Conservation (phyloP, 2,329 filamentous ascomycete genomes). For the Aspergillus carbonarius region DNA sequence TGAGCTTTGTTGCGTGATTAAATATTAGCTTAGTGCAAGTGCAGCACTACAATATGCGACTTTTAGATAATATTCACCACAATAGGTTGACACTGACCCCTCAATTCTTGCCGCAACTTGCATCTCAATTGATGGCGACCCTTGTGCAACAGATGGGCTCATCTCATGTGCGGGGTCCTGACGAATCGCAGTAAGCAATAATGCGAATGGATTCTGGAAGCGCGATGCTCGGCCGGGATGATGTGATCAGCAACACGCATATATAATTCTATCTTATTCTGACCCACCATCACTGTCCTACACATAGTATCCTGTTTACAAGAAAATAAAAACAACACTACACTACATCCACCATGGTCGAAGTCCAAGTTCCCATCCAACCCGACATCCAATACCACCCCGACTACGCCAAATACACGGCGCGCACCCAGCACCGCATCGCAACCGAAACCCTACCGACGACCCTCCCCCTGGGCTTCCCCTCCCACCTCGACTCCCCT, state of each 20-base stretch:
- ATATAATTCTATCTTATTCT: background rate
- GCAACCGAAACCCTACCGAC: constrained; percentile 19
- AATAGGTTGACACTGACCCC: too few species aligned
- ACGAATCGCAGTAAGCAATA: background rate
- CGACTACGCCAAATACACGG: constrained; percentile 27
- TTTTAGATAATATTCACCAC: too few species aligned
- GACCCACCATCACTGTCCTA: too few species aligned
- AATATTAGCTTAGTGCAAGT: too few species aligned
- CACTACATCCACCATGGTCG: background rate
- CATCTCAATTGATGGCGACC: background rate
- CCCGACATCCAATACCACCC: constrained; percentile 34
- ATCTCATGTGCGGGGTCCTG: background rate
- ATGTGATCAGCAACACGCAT: background rate
- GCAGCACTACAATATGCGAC: too few species aligned
- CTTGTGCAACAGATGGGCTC: background rate
- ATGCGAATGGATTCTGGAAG: background rate
- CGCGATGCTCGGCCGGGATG: background rate
- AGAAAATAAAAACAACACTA: background rate
- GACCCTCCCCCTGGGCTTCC: constrained; percentile 44
- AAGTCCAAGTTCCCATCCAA: constrained; percentile 12
- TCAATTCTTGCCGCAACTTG: background rate
- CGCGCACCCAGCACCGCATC: constrained; percentile 21
- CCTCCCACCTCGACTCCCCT: constrained; percentile 39
- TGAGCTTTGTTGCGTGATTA: too few species aligned
- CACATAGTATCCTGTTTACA: too few species aligned